Percentiles rank a stretch among this genome's conserved stretches.
These are phyloP conservation scores for Trametes cubensis DNA, from an alignment of 768 basidiomycete genomes.

Conservation along the genomic window DNA sequence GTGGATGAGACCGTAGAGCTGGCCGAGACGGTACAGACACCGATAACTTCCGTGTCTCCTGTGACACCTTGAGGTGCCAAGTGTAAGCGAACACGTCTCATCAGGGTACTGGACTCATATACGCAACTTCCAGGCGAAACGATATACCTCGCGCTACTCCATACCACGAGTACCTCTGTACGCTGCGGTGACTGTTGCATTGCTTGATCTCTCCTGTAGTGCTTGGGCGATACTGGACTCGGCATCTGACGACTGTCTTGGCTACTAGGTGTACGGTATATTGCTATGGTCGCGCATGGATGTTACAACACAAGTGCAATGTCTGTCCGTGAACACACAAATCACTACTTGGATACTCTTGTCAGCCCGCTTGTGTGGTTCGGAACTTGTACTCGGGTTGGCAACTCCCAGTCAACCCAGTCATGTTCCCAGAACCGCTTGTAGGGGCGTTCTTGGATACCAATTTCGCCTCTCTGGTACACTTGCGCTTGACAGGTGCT, in stretches of 20 bases:
- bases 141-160: too few relatives aligned
- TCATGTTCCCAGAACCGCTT: conserved; percentile 4
- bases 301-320: too few relatives aligned
- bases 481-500: neutral
- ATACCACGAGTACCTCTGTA: too few relatives aligned
- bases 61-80: neutral
- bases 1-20: conserved; percentile 15
- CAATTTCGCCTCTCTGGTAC: neutral
- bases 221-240: too few relatives aligned
- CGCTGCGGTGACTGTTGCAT: too few relatives aligned
- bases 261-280: too few relatives aligned
- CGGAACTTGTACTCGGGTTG: neutral
- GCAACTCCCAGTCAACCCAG: conserved; percentile 4
- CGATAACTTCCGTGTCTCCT: neutral
- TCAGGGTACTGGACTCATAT: neutral
- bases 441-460: neutral
- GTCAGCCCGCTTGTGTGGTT: neutral
- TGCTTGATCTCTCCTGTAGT: too few relatives aligned
- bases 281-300: too few relatives aligned
- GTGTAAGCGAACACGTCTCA: neutral
- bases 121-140: neutral
- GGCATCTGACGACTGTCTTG: too few relatives aligned
- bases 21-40: neutral
- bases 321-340: too few relatives aligned
- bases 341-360: too few relatives aligned